phyloP scores from a whole-genome alignment of 192 early-diverging fungal genomes.

The Podila verticillata region DNA sequence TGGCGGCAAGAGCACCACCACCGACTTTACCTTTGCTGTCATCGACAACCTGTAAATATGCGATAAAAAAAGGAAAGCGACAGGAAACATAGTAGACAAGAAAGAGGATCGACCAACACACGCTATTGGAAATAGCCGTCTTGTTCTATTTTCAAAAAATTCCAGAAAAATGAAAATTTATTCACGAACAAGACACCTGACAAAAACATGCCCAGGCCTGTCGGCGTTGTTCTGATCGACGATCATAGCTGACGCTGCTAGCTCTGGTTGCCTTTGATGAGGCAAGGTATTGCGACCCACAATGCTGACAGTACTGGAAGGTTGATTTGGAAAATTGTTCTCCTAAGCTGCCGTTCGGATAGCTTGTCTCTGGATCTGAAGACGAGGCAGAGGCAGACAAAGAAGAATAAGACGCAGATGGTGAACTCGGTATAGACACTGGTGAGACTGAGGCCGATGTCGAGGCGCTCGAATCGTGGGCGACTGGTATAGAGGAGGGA shows the following conservation, averaged over 20 bases:
- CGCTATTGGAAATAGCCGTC: no score
- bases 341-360: no score
- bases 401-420: neutral
- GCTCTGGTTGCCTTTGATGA: neutral
- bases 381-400: neutral
- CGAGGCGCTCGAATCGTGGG: neutral
- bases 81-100: no score
- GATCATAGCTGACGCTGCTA: neutral
- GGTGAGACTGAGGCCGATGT: neutral
- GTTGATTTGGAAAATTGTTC: neutral
- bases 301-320: slow-evolving; percentile 32
- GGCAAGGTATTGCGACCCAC: slow-evolving; percentile 22
- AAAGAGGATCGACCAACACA: neutral
- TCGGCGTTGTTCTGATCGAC: no score
- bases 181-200: no score
- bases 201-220: no score
- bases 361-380: no score
- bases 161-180: neutral
- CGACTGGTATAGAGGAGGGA: neutral
- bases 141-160: no score
- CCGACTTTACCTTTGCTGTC: slow-evolving; percentile 93
- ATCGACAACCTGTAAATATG: slow-evolving; percentile 71
- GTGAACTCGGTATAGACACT: neutral
- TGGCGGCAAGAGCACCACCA: slow-evolving; percentile 86
- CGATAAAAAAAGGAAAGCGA: no score